phyloP scores from a whole-genome alignment of 1,284 basidiomycete genomes.

The Ceratobasidium sp. region DNA sequence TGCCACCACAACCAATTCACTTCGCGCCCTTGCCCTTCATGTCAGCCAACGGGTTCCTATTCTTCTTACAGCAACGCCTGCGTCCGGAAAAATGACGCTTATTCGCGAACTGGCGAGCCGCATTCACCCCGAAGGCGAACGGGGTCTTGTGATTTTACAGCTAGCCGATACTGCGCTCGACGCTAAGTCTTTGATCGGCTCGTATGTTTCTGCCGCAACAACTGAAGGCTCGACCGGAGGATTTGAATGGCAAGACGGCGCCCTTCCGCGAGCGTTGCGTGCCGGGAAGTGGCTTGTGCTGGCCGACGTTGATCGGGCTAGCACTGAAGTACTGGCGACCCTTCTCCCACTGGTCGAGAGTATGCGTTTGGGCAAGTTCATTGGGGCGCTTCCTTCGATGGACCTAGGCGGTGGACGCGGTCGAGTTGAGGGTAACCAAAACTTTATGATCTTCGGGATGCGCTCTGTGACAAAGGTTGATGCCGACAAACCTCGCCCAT shows the following conservation, averaged over 20 bases:
- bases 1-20: constrained; percentile 63
- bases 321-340: constrained; percentile 85
- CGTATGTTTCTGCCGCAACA: constrained; percentile 88
- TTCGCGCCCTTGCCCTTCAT: constrained; percentile 73
- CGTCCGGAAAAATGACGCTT: constrained; percentile 89
- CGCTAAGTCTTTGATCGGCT: constrained; percentile 92
- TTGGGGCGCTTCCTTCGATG: constrained; percentile 77
- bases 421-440: constrained; percentile 71
- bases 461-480: constrained; percentile 66
- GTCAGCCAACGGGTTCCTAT: constrained; percentile 78
- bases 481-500: constrained; percentile 50
- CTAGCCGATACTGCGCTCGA: constrained; percentile 96
- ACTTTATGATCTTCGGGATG: constrained; percentile 84
- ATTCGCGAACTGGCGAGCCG: constrained; percentile 78
- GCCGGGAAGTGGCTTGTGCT: constrained; percentile 95
- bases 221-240: constrained; percentile 71
- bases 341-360: constrained; percentile 86
- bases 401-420: constrained; percentile 73
- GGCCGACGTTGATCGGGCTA: constrained; percentile 91
- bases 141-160: constrained; percentile 79
- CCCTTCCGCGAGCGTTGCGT: constrained; percentile 88
- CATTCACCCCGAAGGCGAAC: constrained; percentile 65
- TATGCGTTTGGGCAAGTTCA: constrained; percentile 75
- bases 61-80: constrained; percentile 87
- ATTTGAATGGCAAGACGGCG: constrained; percentile 97